Percentiles rank a stretch among this genome's conserved stretches.
Conservation (phyloP, 441 rosid genomes). For the Eutrema salsugineum region DNA sequence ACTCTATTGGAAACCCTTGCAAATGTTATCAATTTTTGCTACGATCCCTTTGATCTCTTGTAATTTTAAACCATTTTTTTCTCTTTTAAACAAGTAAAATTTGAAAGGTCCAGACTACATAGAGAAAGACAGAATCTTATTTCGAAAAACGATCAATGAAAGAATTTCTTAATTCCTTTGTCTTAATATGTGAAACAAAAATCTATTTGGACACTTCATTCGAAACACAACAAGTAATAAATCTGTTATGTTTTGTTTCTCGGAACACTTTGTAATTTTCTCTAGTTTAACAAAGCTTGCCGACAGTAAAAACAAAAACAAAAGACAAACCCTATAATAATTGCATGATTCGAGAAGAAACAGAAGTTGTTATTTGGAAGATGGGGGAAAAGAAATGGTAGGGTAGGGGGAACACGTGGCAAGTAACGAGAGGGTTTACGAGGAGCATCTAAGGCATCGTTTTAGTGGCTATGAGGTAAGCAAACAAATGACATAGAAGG, state of each 20-base stretch:
- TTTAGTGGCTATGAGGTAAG: constrained; percentile 27
- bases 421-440: not conserved
- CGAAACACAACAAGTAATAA: no score
- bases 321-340: not conserved
- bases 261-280: no score
- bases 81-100: not conserved
- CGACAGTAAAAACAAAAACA: no score
- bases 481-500: constrained; percentile 31
- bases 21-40: not conserved
- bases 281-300: no score
- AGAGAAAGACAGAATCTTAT: not conserved
- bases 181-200: no score
- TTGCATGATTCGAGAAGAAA: constrained; percentile 25
- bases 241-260: no score
- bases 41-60: not conserved
- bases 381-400: constrained; percentile 23
- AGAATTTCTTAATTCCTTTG: no score
- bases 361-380: constrained; percentile 11
- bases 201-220: no score
- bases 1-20: not conserved
- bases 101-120: not conserved
- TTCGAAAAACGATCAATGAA: no score
- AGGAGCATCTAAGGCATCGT: not conserved
- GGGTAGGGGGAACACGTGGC: not conserved
- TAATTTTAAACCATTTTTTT: no score